Base-by-base conservation (phyloP, 257 asterid species). In the Capsicum pubescens region DNA sequence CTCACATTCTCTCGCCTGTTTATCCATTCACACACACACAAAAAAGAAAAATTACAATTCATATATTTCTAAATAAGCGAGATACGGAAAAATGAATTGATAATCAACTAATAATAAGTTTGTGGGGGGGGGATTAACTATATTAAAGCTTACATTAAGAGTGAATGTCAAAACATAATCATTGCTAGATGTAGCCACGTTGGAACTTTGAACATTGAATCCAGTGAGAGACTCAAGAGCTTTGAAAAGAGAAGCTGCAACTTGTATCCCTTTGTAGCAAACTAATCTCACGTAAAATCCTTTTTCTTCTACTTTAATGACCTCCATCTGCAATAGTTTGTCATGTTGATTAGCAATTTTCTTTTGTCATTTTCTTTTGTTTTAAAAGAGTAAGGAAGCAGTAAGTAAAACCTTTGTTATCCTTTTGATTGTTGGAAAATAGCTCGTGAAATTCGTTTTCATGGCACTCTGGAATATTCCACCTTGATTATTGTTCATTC, bases 81-180 rank as follows among this genome's bases (percentile, higher is more conserved):
- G 19, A 44, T n/a, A 10, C 7, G 14, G 26, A 11, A 7, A 54
- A 52, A 52, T 0, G 13, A 76, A 54, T 52, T 13, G 64, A 52
- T 54, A 66, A 12, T 35, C 3, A 32, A 64, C 46, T 6, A 36
- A 39, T 26, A 39, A 7, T 42, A 70, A 16, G 13, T 42, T 11
- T 35, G n/a, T 26, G 3, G 72, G 1, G 32, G 1, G 8, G 63
- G 52, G 56, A 58, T 61, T 15, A 21, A 4, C 19, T 72, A 35
- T 7, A 5, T 9, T 8, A 61, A 79, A 48, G 16, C 95, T 88
- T 84, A 94, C 99, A 79, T 82, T 91, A 36, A 93, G 80, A 76
- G 94, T 94, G 89, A 92, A 94, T 2, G 98, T 93, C 78, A 95
- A 83, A 57, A 86, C 87, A 86, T 88, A 95, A 15, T 87, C 91